Percentiles rank a stretch among this genome's conserved stretches.
These are phyloP conservation scores for Pelagomonas calceolata DNA, from an alignment of 108 stramenopile genomes.

Conservation along the genomic window DNA sequence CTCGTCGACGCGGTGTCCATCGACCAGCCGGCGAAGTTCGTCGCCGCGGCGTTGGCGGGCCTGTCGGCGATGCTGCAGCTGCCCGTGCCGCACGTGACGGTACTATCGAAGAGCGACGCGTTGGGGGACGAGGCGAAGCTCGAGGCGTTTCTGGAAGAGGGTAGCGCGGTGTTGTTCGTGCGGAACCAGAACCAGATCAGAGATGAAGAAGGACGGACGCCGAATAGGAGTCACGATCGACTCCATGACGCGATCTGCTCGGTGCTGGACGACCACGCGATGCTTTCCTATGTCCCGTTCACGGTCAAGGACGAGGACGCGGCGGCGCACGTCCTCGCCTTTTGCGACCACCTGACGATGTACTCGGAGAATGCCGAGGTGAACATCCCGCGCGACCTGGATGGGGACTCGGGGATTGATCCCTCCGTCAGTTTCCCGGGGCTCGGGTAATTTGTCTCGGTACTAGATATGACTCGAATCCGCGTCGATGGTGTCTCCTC, in stretches of 20 bases:
- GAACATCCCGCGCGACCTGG: slow-evolving; percentile 11
- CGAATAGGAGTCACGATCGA: slow-evolving; percentile 35
- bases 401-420: too few relatives aligned
- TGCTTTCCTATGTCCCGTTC: slow-evolving; percentile 85
- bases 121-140: slow-evolving; percentile 55
- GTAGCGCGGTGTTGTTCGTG: slow-evolving; percentile 66
- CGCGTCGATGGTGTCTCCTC: too few relatives aligned
- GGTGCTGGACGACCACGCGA: slow-evolving; percentile 86
- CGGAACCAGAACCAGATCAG: slow-evolving; percentile 45
- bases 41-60: slow-evolving; percentile 74
- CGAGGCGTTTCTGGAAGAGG: slow-evolving; percentile 54
- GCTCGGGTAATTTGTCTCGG: too few relatives aligned
- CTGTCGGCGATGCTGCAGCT: slow-evolving; percentile 88
- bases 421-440: too few relatives aligned
- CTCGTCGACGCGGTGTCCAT: slow-evolving; percentile 69
- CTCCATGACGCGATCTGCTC: slow-evolving; percentile 70
- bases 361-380: slow-evolving; percentile 91
- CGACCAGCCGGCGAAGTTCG: slow-evolving; percentile 64
- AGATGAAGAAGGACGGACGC: not conserved
- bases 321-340: slow-evolving; percentile 62
- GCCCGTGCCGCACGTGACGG: slow-evolving; percentile 88
- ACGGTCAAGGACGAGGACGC: slow-evolving; percentile 86
- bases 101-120: slow-evolving; percentile 88
- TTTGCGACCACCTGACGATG: slow-evolving; percentile 81
- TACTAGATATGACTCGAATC: too few relatives aligned